These are phyloP conservation scores for Venturia pyrina DNA, from an alignment of 2,329 filamentous ascomycete species.

Conservation along the genomic window DNA sequence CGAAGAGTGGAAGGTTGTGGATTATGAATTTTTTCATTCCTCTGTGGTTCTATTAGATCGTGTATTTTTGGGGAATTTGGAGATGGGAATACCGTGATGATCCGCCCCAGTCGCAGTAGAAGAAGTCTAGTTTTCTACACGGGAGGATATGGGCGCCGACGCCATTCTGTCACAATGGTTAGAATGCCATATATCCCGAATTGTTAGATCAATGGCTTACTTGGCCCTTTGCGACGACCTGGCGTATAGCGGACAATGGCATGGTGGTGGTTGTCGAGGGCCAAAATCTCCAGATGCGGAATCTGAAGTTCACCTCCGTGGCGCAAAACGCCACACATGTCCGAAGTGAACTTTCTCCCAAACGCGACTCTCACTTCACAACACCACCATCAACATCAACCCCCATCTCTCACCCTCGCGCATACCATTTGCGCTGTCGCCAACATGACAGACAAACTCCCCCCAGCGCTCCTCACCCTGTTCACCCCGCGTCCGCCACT, in stretches of 20 bases:
- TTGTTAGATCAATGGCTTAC: slow-evolving; percentile 31
- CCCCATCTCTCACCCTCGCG: not conserved
- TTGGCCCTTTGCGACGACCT: slow-evolving; percentile 44
- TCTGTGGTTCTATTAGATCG: slow-evolving; percentile 34
- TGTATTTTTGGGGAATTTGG: not conserved
- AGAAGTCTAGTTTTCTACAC: slow-evolving; percentile 90
- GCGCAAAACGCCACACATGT: not conserved
- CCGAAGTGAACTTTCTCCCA: slow-evolving; percentile 5
- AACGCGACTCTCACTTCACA: not conserved
- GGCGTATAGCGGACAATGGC: slow-evolving; percentile 39
- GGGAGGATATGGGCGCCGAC: slow-evolving; percentile 93
- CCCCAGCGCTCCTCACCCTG: slow-evolving; percentile 81
- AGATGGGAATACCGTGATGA: slow-evolving; percentile 80
- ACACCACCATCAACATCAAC: not conserved
- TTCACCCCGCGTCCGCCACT: slow-evolving; percentile 90
- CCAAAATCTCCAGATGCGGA: not conserved
- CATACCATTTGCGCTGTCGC: not conserved
- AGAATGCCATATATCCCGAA: not conserved
- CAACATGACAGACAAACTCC: slow-evolving; percentile 89
- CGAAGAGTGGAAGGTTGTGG: slow-evolving; percentile 65
- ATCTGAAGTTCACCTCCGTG: not conserved
- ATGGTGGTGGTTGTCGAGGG: slow-evolving; percentile 22
- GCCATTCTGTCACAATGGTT: slow-evolving; percentile 60
- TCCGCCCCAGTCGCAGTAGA: slow-evolving; percentile 94
- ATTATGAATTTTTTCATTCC: slow-evolving; percentile 57